Evolutionary conservation across 495 filamentous ascomycete species (phyloP).

Genomic region (Ramalina intermedia): DNA sequence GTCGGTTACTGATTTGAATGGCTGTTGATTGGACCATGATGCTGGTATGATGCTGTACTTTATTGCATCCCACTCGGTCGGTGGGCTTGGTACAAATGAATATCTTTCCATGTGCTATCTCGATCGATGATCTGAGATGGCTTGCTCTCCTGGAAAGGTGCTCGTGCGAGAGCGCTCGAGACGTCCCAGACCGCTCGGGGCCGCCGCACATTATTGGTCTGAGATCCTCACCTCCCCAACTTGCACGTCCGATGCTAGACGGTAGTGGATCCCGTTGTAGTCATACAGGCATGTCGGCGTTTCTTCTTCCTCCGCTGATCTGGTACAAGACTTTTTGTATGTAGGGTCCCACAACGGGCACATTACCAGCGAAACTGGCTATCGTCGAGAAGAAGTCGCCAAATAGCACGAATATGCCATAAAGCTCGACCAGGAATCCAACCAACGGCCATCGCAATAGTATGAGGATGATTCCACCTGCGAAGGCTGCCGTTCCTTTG

Average conservation of each 20-base stretch:
- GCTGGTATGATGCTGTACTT: conserved; percentile 13
- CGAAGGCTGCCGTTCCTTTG: conserved; percentile 82
- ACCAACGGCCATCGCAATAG: conserved; percentile 75
- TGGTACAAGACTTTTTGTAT: conserved; percentile 55
- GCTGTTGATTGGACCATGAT: background rate
- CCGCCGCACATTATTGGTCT: background rate
- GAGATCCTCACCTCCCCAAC: background rate
- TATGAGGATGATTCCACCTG: conserved; percentile 71
- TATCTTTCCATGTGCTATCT: background rate
- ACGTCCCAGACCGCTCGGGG: background rate
- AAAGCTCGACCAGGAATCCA: conserved; percentile 81
- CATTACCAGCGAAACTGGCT: conserved; percentile 65
- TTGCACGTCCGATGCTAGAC: background rate
- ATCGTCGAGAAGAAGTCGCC: conserved; percentile 94
- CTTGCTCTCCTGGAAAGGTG: background rate
- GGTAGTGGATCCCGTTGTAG: background rate
- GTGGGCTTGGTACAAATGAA: conserved; percentile 3
- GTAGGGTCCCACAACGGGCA: conserved; percentile 77
- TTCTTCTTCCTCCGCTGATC: conserved; percentile 47
- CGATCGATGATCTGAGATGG: background rate
- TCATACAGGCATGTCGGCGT: conserved; percentile 64
- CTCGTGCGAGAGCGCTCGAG: background rate
- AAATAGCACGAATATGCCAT: conserved; percentile 86
- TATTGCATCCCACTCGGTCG: conserved; percentile 10
- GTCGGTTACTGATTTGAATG: conserved; percentile 41